Evolutionary conservation across 352 stramenopile genomes (phyloP).

Genomic region (Blastocystis sp.): DNA sequence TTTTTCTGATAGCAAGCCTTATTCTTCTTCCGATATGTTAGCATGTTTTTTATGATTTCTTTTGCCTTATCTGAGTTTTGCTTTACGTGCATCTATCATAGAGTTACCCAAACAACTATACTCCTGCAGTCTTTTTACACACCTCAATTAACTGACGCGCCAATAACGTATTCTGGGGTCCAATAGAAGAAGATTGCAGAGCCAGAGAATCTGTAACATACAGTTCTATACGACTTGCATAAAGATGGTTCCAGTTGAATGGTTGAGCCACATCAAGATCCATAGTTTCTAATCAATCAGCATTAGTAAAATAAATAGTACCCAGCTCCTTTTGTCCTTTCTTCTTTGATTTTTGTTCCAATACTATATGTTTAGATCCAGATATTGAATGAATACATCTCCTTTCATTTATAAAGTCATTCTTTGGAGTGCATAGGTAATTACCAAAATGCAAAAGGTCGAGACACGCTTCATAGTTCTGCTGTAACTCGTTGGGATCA

Average conservation of each 20-base stretch:
- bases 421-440: constrained; percentile 9
- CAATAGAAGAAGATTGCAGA: background rate
- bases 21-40: constrained; percentile 45
- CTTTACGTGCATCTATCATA: background rate
- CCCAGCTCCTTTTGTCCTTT: background rate
- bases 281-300: background rate
- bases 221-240: background rate
- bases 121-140: constrained; percentile 3
- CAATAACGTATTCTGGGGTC: background rate
- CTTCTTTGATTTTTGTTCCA: constrained; percentile 22
- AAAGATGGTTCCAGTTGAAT: constrained; percentile 15
- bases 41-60: background rate
- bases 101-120: background rate
- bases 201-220: constrained; percentile 26
- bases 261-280: background rate
- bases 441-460: constrained; percentile 32
- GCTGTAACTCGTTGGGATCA: background rate
- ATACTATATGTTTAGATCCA: background rate
- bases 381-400: background rate
- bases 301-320: background rate
- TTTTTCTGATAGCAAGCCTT: constrained; percentile 47
- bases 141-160: constrained; percentile 10
- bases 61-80: background rate
- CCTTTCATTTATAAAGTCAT: constrained; percentile 23
- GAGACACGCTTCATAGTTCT: background rate